A percentile compares a stretch with the other conserved stretches of the same genome.
These are phyloP conservation scores for Russula emetica DNA, from an alignment of 768 basidiomycete genomes.

Conservation along the genomic window DNA sequence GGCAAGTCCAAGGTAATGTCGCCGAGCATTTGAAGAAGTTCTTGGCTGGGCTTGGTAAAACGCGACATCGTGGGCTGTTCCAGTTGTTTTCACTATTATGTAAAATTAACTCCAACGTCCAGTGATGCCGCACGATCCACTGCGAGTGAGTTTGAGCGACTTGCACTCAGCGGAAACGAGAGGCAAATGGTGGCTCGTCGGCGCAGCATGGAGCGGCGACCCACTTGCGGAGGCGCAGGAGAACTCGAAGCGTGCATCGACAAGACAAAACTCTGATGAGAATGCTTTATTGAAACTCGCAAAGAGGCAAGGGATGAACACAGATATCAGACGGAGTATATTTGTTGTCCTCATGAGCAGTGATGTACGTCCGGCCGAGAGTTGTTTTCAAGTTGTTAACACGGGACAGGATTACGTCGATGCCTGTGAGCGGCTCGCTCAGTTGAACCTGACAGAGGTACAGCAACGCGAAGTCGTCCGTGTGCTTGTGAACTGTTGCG, in stretches of 20 bases:
- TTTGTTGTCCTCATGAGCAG: slow-evolving; percentile 96
- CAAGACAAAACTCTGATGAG: slow-evolving; percentile 32
- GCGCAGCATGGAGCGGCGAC: slow-evolving; percentile 92
- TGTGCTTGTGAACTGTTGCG: slow-evolving; percentile 88
- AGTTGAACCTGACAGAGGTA: slow-evolving; percentile 76
- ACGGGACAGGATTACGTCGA: slow-evolving; percentile 83
- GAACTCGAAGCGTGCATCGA: slow-evolving; percentile 32
- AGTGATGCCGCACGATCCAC: slow-evolving; percentile 82
- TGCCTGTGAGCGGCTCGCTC: slow-evolving; percentile 84
- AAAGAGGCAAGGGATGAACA: slow-evolving; percentile 96
- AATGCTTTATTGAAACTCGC: slow-evolving; percentile 71
- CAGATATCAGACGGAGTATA: slow-evolving; percentile 85
- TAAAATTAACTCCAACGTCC: slow-evolving; percentile 5
- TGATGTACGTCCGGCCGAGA: slow-evolving; percentile 54
- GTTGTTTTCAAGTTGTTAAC: not conserved
- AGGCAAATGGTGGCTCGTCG: slow-evolving; percentile 99
- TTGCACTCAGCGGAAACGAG: slow-evolving; percentile 76
- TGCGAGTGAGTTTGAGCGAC: slow-evolving; percentile 83
- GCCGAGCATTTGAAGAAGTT: slow-evolving; percentile 89
- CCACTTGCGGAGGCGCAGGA: slow-evolving; percentile 74
- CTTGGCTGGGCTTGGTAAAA: slow-evolving; percentile 69
- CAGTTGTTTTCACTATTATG: not conserved
- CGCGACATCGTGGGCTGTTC: slow-evolving; percentile 54
- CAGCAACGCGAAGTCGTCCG: slow-evolving; percentile 96
- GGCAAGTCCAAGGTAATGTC: slow-evolving; percentile 69